Percentiles rank a stretch among this genome's conserved stretches.
Conservation (phyloP, 2,329 filamentous ascomycete species). For the Trichoderma oligosporum region DNA sequence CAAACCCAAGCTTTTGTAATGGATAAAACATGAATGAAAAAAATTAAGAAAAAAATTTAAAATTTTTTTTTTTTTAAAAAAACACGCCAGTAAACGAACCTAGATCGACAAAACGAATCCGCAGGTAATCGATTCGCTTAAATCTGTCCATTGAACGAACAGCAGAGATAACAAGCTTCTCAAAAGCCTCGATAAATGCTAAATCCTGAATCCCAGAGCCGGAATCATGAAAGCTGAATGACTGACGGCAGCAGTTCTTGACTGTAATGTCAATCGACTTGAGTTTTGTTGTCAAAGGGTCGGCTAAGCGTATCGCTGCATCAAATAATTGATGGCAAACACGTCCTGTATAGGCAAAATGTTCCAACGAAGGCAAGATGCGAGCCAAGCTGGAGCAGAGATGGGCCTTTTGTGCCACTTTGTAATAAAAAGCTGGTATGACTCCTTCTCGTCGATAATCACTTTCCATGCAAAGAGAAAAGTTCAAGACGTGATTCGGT, state of each 20-base stretch:
- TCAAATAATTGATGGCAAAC: conserved; percentile 68
- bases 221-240: conserved; percentile 55
- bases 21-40: too few relatives aligned
- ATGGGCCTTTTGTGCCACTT: conserved; percentile 57
- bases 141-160: conserved; percentile 58
- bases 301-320: conserved; percentile 47
- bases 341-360: conserved; percentile 68
- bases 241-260: conserved; percentile 66
- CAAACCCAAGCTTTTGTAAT: too few relatives aligned
- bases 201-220: conserved; percentile 69
- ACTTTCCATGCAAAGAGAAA: conserved; percentile 67
- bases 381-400: conserved; percentile 62
- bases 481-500: conserved; percentile 55
- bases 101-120: conserved; percentile 72
- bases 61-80: not conserved
- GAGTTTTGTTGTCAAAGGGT: conserved; percentile 49
- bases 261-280: conserved; percentile 68
- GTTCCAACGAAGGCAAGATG: conserved; percentile 59
- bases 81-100: conserved; percentile 39
- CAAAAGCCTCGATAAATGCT: conserved; percentile 68
- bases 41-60: not conserved
- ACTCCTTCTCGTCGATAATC: conserved; percentile 64
- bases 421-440: conserved; percentile 58
- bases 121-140: conserved; percentile 57
- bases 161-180: conserved; percentile 61